Conservation (phyloP, 495 filamentous ascomycete genomes). For the Xylaria curta region DNA sequence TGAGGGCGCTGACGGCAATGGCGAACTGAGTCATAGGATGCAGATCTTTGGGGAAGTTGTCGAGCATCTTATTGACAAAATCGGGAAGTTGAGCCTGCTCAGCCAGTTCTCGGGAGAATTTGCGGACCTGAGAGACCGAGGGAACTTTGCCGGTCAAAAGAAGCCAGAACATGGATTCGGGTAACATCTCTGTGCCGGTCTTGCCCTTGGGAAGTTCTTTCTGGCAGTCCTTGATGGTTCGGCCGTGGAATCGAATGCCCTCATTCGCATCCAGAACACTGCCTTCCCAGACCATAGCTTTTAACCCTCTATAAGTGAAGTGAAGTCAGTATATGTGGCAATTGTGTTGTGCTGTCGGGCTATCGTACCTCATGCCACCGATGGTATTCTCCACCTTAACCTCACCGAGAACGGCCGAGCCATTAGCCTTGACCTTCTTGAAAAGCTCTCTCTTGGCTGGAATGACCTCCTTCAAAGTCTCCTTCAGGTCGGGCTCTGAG, state of each 20-base stretch:
- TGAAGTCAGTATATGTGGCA: constrained; percentile 3
- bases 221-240: constrained; percentile 98
- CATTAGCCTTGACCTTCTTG: constrained; percentile 86
- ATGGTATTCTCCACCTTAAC: constrained; percentile 93
- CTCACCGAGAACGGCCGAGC: constrained; percentile 84
- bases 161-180: constrained; percentile 99
- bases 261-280: constrained; percentile 96
- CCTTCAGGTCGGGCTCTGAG: constrained; percentile 86
- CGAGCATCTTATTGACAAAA: constrained; percentile 86
- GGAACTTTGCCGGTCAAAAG: constrained; percentile 93
- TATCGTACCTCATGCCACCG: constrained; percentile 81
- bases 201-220: constrained; percentile 90
- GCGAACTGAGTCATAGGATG: constrained; percentile 99
- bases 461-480: constrained; percentile 79
- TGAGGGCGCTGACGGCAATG: constrained; percentile 90
- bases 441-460: constrained; percentile 91
- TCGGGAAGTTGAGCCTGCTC: constrained; percentile 83
- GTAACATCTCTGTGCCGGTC: constrained; percentile 96
- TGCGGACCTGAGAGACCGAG: constrained; percentile 77
- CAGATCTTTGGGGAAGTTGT: constrained; percentile 83
- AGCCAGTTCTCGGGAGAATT: constrained; percentile 83
- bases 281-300: constrained; percentile 98
- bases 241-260: constrained; percentile 97
- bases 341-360: not conserved
- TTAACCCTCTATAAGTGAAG: constrained; percentile 64